These are phyloP conservation scores for Saccharomycopsis phalli DNA, from an alignment of 1,139 yeast species.

Conservation along the genomic window DNA sequence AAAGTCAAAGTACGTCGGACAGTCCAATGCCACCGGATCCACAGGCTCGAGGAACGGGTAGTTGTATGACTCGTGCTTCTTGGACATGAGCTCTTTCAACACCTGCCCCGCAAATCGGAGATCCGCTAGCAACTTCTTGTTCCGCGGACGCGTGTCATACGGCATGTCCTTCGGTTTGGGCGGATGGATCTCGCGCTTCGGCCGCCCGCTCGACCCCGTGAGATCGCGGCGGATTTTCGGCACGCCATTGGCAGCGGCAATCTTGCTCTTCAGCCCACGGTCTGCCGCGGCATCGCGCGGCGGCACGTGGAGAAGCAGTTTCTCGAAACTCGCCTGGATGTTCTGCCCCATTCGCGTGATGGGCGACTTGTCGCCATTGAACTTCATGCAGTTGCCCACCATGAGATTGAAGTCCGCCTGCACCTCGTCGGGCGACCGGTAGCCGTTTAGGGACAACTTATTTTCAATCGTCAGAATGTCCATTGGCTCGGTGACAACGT, in stretches of 20 bases:
- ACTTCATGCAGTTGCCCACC: constrained; percentile 71
- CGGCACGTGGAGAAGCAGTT: constrained; percentile 90
- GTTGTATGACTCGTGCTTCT: constrained; percentile 75
- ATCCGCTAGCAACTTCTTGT: constrained; percentile 87
- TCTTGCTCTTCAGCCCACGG: constrained; percentile 24
- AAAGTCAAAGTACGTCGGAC: constrained; percentile 80
- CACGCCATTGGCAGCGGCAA: constrained; percentile 33
- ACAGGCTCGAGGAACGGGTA: constrained; percentile 93
- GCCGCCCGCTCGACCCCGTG: constrained; percentile 57
- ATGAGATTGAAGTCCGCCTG: constrained; percentile 77
- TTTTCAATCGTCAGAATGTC: constrained; percentile 85
- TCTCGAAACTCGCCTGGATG: constrained; percentile 85
- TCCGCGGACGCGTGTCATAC: constrained; percentile 81
- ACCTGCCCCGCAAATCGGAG: constrained; percentile 78
- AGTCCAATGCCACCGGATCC: constrained; percentile 87
- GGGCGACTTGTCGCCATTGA: constrained; percentile 77
- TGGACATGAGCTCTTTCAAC: constrained; percentile 70
- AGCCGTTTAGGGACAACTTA: constrained; percentile 62
- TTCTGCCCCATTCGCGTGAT: constrained; percentile 89
- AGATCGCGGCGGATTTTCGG: constrained; percentile 57
- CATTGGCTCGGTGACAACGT: constrained; percentile 83
- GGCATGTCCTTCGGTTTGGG: constrained; percentile 93
- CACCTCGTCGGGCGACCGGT: constrained; percentile 59
- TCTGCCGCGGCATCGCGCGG: constrained; percentile 46
- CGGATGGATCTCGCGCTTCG: constrained; percentile 93